These are phyloP conservation scores for Fusarium ramigenum DNA, from an alignment of 2,329 filamentous ascomycete genomes.

Conservation along the genomic window DNA sequence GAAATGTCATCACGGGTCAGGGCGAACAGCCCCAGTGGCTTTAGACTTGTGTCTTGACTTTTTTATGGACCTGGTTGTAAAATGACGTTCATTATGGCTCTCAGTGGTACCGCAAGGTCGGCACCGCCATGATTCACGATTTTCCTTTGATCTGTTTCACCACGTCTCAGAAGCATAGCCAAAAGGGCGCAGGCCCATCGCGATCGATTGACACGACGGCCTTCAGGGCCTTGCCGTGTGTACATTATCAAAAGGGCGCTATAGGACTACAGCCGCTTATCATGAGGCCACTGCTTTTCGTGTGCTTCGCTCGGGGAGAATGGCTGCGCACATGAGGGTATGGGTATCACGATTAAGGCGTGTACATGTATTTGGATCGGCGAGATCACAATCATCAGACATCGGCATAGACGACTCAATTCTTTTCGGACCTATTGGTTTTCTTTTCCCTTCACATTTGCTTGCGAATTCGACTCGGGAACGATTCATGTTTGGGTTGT, in stretches of 20 bases:
- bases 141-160: slow-evolving; percentile 51
- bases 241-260: slow-evolving; percentile 47
- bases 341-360: slow-evolving; percentile 33
- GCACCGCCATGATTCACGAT: slow-evolving; percentile 54
- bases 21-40: slow-evolving; percentile 52
- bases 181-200: slow-evolving; percentile 37
- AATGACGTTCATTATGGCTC: slow-evolving; percentile 43
- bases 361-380: slow-evolving; percentile 50
- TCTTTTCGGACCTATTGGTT: slow-evolving; percentile 32
- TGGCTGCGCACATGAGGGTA: slow-evolving; percentile 17
- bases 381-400: slow-evolving; percentile 36
- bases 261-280: slow-evolving; percentile 37
- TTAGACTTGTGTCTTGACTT: slow-evolving; percentile 45
- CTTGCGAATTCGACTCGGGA: slow-evolving; percentile 23
- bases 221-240: slow-evolving; percentile 45
- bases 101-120: slow-evolving; percentile 47
- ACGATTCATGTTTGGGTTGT: slow-evolving; percentile 37
- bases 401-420: slow-evolving; percentile 44
- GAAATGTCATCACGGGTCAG: slow-evolving; percentile 34
- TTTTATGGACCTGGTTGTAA: slow-evolving; percentile 47
- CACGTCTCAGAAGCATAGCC: slow-evolving; percentile 40
- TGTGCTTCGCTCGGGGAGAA: slow-evolving; percentile 24
- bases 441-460: slow-evolving; percentile 32
- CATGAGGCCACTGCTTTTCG: slow-evolving; percentile 24
- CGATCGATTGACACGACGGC: slow-evolving; percentile 43